A percentile compares a stretch with the other conserved stretches of the same genome.
Evolutionary conservation across 306 rosid species (phyloP).

Genomic region (Gynostemma pentaphyllum): DNA sequence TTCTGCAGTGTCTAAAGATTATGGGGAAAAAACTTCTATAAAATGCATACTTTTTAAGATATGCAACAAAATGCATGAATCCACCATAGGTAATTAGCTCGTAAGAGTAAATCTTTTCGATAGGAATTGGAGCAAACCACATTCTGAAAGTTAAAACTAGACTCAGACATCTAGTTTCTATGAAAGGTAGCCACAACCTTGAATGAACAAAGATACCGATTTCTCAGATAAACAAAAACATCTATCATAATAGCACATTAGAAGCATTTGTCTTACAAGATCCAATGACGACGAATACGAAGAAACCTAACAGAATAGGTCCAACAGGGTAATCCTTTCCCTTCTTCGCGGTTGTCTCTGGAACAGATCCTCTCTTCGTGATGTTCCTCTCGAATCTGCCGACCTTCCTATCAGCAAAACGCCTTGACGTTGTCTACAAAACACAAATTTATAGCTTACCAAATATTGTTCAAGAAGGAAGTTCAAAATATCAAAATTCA

Average conservation of each 20-base stretch:
- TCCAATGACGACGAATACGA: slow-evolving; percentile 88
- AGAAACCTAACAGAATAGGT: slow-evolving; percentile 83
- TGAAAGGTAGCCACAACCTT: not conserved
- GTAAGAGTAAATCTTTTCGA: too few species aligned
- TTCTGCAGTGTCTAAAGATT: too few species aligned
- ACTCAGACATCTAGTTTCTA: not conserved
- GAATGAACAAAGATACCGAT: not conserved
- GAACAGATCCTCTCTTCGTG: slow-evolving; percentile 79
- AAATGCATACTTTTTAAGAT: too few species aligned
- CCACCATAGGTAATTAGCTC: too few species aligned
- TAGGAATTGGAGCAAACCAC: not conserved
- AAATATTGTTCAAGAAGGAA: slow-evolving; percentile 13
- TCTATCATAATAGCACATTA: not conserved
- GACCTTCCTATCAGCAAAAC: slow-evolving; percentile 86
- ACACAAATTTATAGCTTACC: not conserved
- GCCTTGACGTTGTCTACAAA: slow-evolving; percentile 84
- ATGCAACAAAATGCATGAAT: too few species aligned
- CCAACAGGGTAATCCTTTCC: slow-evolving; percentile 93
- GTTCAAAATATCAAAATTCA: not conserved
- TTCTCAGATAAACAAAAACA: not conserved
- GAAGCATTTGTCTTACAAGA: slow-evolving; percentile 55
- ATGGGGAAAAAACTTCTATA: too few species aligned
- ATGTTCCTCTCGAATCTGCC: slow-evolving; percentile 87
- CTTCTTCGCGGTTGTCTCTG: slow-evolving; percentile 69
- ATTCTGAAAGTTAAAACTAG: not conserved